A percentile compares a stretch with the other conserved stretches of the same genome.
Conservation (phyloP, 768 basidiomycete genomes). For the Termitomyces sp. region DNA sequence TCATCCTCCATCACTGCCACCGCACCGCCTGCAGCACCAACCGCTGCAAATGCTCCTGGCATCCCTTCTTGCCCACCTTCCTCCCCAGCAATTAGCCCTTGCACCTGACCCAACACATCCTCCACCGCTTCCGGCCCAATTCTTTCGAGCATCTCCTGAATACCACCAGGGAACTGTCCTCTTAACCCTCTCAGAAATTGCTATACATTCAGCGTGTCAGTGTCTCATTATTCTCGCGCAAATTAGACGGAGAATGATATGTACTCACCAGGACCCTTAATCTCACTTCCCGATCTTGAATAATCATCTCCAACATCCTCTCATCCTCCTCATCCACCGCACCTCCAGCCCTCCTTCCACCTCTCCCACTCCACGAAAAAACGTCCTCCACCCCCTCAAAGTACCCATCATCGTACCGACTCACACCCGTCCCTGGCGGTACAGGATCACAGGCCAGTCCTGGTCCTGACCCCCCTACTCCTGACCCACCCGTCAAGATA, state of each 20-base stretch:
- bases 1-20: constrained; percentile 24
- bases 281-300: constrained; percentile 55
- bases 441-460: constrained; percentile 82
- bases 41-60: constrained; percentile 29
- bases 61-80: constrained; percentile 33
- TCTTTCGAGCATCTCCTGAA: constrained; percentile 58
- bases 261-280: constrained; percentile 35
- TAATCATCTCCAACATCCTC: constrained; percentile 46
- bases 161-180: constrained; percentile 57
- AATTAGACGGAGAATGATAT: background rate
- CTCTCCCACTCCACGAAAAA: constrained; percentile 26
- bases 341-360: constrained; percentile 11
- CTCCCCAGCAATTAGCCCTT: constrained; percentile 24
- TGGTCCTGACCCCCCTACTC: constrained; percentile 35
- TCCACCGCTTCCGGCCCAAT: constrained; percentile 54
- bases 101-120: constrained; percentile 46
- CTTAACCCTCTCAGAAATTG: constrained; percentile 42
- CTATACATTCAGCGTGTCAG: constrained; percentile 40
- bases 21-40: background rate
- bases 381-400: constrained; percentile 62
- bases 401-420: constrained; percentile 67
- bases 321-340: constrained; percentile 40
- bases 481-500: constrained; percentile 28
- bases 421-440: constrained; percentile 61
- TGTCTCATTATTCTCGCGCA: background rate